Evolutionary conservation across 441 rosid species (phyloP), one percentile per base, ranked within the genome.

Genomic region (Iberis amara): DNA sequence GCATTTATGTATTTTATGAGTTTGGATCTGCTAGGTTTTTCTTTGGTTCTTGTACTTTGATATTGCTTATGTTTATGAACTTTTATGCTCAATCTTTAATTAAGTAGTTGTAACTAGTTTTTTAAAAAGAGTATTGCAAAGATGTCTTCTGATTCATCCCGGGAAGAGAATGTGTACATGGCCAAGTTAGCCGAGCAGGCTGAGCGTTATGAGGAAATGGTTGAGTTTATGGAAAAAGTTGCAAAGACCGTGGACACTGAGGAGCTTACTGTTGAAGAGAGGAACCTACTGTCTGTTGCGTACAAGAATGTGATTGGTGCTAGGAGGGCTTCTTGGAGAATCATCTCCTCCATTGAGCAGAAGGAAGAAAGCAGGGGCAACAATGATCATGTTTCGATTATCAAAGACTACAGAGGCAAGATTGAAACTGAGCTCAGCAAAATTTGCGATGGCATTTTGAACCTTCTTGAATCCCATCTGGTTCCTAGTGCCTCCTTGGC

Each of bases 101-200:
- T 18, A 18, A 18, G 21, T 18, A 18, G 21, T 64, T 60, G 60
- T 47, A 46, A 32, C 55, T 45, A 38, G 13, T 48, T 59, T 6
- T 39, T 18, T 18, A 1, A 57, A 59, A 54, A 73, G 57, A 23
- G 52, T 52, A 45, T 52, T 50, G 53, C 30, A 31, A 85, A 64
- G 74, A 89, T 86, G 97, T 64, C 84, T 31, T 39, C 75, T 11
- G 96, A 82, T 15, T 39, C 85, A 42, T 69, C 94, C 5, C 85
- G 92, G 0, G 94, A 86, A 71, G 96, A 86, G 59, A 74, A 81
- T 76, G 97, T 86, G 30, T 89, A 84, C 79, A 69, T 80, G 91
- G 96, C 97, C 68, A 89, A 89, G 89, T 39, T 89, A 76, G 94
- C 96, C 2, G 96, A 90, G 68, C 97, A 90, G 73, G 96, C 94